Base-by-base conservation (phyloP, 495 filamentous ascomycete genomes). In the Penicillium verhagenii region DNA sequence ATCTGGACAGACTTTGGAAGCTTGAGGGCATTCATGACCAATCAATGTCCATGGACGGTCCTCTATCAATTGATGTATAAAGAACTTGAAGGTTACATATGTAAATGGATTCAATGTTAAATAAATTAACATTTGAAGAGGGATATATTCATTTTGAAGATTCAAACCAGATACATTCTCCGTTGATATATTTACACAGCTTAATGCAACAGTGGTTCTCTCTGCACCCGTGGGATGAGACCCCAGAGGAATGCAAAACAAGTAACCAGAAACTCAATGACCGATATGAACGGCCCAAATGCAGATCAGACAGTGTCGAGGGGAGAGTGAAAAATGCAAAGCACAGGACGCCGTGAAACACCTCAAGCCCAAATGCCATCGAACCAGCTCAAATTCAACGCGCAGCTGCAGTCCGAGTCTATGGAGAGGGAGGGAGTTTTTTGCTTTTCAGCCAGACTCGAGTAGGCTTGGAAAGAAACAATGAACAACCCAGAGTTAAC, bases 291-390 rank as follows among this genome's bases (percentile, higher is more conserved):
- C 57, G 51, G 65, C 63, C 59, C 56, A 68, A 55, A 69, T 74
- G 69, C 69, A 65, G 63, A 47, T 54, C 59, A 66, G 50, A 56
- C 33, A 60, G 58, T 55, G 57, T 59, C 63, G 66, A 69, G 66
- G 47, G 64, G 66, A 67, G 73, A 74, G 70, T 71, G 66, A 39
- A 50, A 71, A 54, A 64, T 46, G 61, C 47, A 64, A 63, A 56
- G 58, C 60, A 58, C 50, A 63, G 49, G 61, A 68, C 69, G 64
- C 65, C 70, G 35, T 56, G 48, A 60, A 66, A 69, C 66, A 65
- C 64, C 64, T 57, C 57, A 52, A 57, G 47, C 58, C 50, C 60
- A 61, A 56, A 61, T 68, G 54, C 59, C 65, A 60, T 60, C 61
- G 57, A 47, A 65, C 50, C 49, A 60, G 55, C 56, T 56, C 42